Percentiles rank a stretch among this genome's conserved stretches.
Conservation (phyloP, 495 filamentous ascomycete species). For the Rusavskia elegans region DNA sequence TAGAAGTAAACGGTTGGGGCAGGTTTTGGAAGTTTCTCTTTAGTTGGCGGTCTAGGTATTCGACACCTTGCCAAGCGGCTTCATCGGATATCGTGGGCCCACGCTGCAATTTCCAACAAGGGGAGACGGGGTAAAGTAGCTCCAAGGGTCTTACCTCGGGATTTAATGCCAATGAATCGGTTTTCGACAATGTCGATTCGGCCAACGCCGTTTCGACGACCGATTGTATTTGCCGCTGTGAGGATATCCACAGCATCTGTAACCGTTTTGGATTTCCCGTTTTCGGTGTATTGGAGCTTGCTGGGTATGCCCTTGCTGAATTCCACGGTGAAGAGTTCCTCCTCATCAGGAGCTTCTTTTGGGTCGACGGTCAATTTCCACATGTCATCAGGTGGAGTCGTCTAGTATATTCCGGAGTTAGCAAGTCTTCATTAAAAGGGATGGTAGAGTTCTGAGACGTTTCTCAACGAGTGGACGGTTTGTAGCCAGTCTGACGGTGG, state of each 20-base stretch:
- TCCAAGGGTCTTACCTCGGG: slow-evolving; percentile 31
- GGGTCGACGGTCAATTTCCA: slow-evolving; percentile 76
- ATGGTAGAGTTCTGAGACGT: too few relatives aligned
- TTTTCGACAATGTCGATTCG: slow-evolving; percentile 78
- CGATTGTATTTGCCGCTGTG: slow-evolving; percentile 63
- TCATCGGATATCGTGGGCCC: too few relatives aligned
- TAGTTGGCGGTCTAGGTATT: too few relatives aligned
- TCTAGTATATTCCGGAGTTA: background rate
- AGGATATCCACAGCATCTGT: slow-evolving; percentile 73
- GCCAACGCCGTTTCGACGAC: slow-evolving; percentile 60
- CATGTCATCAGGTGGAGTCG: slow-evolving; percentile 57
- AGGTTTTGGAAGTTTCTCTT: too few relatives aligned
- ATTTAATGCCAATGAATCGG: slow-evolving; percentile 75
- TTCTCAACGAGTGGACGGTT: too few relatives aligned
- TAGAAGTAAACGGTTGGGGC: too few relatives aligned
- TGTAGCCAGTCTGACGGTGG: too few relatives aligned
- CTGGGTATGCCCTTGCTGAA: slow-evolving; percentile 77
- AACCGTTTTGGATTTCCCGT: slow-evolving; percentile 35
- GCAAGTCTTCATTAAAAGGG: too few relatives aligned
- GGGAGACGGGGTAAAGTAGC: too few relatives aligned
- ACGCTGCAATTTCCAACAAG: too few relatives aligned
- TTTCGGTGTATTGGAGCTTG: slow-evolving; percentile 42
- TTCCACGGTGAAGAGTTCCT: slow-evolving; percentile 58
- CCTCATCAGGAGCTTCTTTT: slow-evolving; percentile 54
- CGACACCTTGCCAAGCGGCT: too few relatives aligned